Evolutionary conservation across 73 alveolate genomes (phyloP).

Genomic region (Tetrahymena thermophila): DNA sequence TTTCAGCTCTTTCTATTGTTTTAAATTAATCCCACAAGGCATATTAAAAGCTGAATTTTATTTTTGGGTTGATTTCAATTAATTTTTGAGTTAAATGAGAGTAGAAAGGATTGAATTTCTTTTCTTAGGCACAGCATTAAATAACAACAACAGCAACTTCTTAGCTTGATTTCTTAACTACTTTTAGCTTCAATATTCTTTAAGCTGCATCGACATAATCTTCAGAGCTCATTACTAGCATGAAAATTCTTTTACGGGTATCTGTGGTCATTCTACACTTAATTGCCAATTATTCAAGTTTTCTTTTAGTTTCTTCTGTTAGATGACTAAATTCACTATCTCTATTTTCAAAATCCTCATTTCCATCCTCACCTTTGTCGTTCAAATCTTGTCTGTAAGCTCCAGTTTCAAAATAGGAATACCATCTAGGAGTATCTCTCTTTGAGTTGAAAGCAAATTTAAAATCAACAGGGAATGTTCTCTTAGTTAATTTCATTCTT

Average conservation of each 20-base stretch:
- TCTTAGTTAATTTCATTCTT: background rate
- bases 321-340: background rate
- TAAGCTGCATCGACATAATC: background rate
- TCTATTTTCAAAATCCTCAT: background rate
- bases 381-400: background rate
- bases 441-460: background rate
- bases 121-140: background rate
- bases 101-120: background rate
- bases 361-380: background rate
- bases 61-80: background rate
- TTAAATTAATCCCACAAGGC: background rate
- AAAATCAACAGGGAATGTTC: background rate
- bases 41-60: background rate
- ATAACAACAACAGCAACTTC: background rate
- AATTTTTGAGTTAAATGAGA: background rate
- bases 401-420: background rate
- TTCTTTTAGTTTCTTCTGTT: background rate
- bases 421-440: background rate
- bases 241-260: background rate
- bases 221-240: background rate
- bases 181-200: background rate
- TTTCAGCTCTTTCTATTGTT: background rate
- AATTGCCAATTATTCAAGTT: background rate
- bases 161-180: background rate
- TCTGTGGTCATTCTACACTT: background rate